Base-by-base conservation (phyloP, 139 green algal genomes). In the Tetraselmis striata region DNA sequence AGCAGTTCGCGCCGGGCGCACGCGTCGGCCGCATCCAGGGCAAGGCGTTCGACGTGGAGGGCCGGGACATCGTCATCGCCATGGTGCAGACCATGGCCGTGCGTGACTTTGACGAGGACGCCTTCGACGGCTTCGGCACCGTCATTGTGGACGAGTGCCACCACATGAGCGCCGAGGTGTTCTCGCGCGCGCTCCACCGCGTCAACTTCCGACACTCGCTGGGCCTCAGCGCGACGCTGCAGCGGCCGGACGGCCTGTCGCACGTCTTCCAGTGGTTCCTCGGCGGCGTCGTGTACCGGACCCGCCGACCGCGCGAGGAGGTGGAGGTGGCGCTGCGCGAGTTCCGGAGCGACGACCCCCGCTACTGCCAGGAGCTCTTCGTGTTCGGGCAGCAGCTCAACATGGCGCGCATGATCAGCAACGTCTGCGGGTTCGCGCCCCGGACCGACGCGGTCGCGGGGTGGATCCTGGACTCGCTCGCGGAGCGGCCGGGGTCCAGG, bases 101-200 rank as follows among this genome's bases (percentile, higher is more conserved):
- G 83, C 82, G 77, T 67, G 27, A 58, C 2, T 86, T 83, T 28
- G 59, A 28, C 28, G 1, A 1, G 1, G 31, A 78, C 67, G 75
- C 79, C 5, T 80, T 85, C n/a, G 23, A 0, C 23, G 83, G 78
- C 31, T 32, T 86, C 5, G 78, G 78, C 27, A 58, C 82, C 11
- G 1, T 86, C 2, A 82, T 86, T 31, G 28, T 86, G 5, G 83
- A 86, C 74, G 83, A 86, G 83, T 80, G 67, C 31, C 83, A 86
- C 74, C 83, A 79, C 74, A 31, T 78, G 0, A 79, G 83, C 27
- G 80, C 83, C 0, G 83, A 86, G 74, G 74, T 86, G 25, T 86
- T 86, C 30, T 86, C 83, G 1, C 78, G 78, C 27, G 78, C 83
- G 1, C 67, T 86, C 23, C 31, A n/a, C 1, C 80, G 79, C 30